Conservation (phyloP, 805 yeast genomes). For the Candida mattraensis region DNA sequence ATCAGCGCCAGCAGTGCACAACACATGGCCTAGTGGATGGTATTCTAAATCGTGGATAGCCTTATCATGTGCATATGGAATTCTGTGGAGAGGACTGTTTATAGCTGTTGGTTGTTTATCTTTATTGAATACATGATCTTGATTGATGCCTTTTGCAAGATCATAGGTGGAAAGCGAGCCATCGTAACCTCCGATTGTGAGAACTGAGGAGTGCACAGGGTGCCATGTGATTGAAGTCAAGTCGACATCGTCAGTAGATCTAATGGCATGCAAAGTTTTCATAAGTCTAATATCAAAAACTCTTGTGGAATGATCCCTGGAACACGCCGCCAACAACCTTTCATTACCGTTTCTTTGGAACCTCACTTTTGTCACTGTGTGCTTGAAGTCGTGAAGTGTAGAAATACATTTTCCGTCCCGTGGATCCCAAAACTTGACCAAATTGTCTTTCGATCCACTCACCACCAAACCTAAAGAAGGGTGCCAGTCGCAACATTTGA, state of each 20-base stretch:
- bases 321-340: conserved; percentile 75
- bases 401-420: conserved; percentile 70
- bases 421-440: conserved; percentile 96
- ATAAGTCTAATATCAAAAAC: conserved; percentile 85
- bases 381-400: conserved; percentile 89
- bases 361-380: conserved; percentile 81
- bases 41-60: conserved; percentile 88
- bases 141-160: conserved; percentile 52
- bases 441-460: conserved; percentile 93
- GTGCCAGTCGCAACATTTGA: conserved; percentile 97
- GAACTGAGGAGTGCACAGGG: conserved; percentile 75
- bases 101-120: conserved; percentile 27
- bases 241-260: conserved; percentile 76
- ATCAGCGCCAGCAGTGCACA: conserved; percentile 93
- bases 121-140: conserved; percentile 22
- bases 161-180: conserved; percentile 82
- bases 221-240: conserved; percentile 89
- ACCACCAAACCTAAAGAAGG: conserved; percentile 82
- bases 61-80: conserved; percentile 93
- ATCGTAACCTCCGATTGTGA: conserved; percentile 85
- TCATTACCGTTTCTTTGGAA: conserved; percentile 76
- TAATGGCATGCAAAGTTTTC: conserved; percentile 70
- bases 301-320: conserved; percentile 85
- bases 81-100: conserved; percentile 43
- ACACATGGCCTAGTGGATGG: conserved; percentile 90